Conservation (phyloP, 2,329 filamentous ascomycete species). For the Ilyonectria sp. region DNA sequence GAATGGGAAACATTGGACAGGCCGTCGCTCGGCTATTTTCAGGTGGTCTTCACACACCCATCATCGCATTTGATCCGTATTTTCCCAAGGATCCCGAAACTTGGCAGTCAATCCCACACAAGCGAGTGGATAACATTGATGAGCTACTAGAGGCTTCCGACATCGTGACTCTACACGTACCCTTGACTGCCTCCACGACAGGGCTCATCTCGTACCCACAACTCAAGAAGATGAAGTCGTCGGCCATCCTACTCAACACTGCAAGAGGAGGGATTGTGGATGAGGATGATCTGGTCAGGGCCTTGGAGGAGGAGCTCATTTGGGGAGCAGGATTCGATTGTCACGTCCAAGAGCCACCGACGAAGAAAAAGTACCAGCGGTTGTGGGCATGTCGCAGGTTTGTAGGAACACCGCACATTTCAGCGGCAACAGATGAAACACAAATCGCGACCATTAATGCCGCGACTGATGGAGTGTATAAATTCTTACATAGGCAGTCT, state of each 20-base stretch:
- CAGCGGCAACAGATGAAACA: conserved; percentile 55
- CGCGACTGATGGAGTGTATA: not conserved
- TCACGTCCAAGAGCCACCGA: conserved; percentile 55
- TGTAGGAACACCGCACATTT: conserved; percentile 61
- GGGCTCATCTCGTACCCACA: conserved; percentile 49
- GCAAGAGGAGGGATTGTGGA: conserved; percentile 57
- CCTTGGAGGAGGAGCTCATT: conserved; percentile 49
- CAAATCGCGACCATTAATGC: conserved; percentile 30
- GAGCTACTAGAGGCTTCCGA: conserved; percentile 51
- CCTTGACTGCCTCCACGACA: conserved; percentile 47
- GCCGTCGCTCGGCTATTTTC: conserved; percentile 54
- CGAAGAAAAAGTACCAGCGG: conserved; percentile 46
- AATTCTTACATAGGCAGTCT: not conserved
- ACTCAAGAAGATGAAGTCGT: conserved; percentile 51
- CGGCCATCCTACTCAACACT: conserved; percentile 55
- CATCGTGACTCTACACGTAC: conserved; percentile 54
- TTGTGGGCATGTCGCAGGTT: conserved; percentile 51
- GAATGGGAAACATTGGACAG: conserved; percentile 56
- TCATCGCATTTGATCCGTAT: conserved; percentile 56
- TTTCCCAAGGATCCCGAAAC: conserved; percentile 36
- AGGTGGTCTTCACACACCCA: conserved; percentile 47
- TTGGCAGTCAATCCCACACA: conserved; percentile 45
- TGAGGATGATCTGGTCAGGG: conserved; percentile 50
- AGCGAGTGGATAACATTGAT: conserved; percentile 47
- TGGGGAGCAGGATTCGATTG: conserved; percentile 56